These are phyloP conservation scores for Tolypocladium endophyticum DNA, from an alignment of 2,329 filamentous ascomycete genomes.

Conservation along the genomic window DNA sequence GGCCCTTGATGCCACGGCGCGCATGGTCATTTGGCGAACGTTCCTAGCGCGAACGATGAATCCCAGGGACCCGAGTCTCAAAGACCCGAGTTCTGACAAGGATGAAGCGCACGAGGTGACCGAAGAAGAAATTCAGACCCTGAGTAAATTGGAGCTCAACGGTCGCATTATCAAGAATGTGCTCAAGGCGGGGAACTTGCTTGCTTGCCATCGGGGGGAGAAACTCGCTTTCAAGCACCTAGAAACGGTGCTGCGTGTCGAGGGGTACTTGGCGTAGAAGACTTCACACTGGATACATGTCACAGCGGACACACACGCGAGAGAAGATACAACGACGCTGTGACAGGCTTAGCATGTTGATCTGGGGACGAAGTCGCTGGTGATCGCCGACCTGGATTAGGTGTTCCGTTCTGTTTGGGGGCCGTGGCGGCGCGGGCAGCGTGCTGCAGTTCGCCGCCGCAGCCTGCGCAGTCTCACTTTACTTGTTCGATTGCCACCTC, in stretches of 20 bases:
- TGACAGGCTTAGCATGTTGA: no score
- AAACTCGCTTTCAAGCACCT: conserved; percentile 17
- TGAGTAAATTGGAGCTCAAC: conserved; percentile 31
- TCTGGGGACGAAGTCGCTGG: no score
- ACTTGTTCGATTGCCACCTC: no score
- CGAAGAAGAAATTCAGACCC: conserved; percentile 18
- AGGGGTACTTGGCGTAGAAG: conserved; percentile 10
- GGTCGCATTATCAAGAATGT: conserved; percentile 41
- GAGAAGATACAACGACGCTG: no score
- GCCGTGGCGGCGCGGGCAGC: no score
- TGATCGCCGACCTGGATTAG: no score
- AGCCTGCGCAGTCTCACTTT: no score
- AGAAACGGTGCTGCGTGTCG: conserved; percentile 18
- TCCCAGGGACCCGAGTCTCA: conserved; percentile 3
- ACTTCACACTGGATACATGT: no score
- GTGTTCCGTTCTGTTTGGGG: no score
- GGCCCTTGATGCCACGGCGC: conserved; percentile 23
- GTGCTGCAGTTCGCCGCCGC: no score
- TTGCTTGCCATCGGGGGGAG: conserved; percentile 20
- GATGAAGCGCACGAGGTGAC: conserved; percentile 19
- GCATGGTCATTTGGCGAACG: conserved; percentile 26
- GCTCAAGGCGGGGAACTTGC: conserved; percentile 24
- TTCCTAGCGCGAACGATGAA: conserved; percentile 19
- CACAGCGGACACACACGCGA: no score
- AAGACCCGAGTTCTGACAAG: conserved; percentile 5